These are phyloP conservation scores for Vicia villosa DNA, from an alignment of 306 rosid species.

Conservation along the genomic window DNA sequence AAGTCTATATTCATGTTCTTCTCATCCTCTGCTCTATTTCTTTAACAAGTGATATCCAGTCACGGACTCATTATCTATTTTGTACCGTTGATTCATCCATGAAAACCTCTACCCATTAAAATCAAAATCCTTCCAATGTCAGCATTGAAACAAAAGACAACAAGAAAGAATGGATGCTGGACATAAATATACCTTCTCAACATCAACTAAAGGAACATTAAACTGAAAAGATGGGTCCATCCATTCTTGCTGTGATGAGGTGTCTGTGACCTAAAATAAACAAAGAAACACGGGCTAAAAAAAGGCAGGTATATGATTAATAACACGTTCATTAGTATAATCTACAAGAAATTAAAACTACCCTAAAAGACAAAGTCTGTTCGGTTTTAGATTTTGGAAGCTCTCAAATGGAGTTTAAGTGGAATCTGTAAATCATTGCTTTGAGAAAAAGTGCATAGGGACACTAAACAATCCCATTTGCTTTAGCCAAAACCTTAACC, in stretches of 20 bases:
- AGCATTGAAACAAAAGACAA: constrained; percentile 5
- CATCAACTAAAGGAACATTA: constrained; percentile 89
- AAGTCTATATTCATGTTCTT: constrained; percentile 12
- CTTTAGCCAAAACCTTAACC: neutral
- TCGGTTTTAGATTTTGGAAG: neutral
- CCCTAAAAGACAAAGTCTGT: neutral
- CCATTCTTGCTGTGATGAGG: constrained; percentile 62
- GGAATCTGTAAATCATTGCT: neutral
- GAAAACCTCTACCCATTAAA: constrained; percentile 14
- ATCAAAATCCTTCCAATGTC: constrained; percentile 5
- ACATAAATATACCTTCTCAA: constrained; percentile 73
- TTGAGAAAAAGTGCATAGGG: constrained; percentile 2
- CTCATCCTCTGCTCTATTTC: constrained; percentile 9
- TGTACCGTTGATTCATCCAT: constrained; percentile 16
- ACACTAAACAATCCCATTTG: neutral
- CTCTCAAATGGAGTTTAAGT: neutral
- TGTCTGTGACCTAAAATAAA: constrained; percentile 58
- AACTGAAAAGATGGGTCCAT: constrained; percentile 68
- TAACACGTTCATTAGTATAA: neutral
- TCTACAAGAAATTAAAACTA: neutral
- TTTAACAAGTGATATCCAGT: neutral
- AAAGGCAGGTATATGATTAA: neutral
- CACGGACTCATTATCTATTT: neutral
- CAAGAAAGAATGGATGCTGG: constrained; percentile 20
- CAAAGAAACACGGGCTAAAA: constrained; percentile 14